Evolutionary conservation across 2,329 filamentous ascomycete genomes (phyloP), one percentile per base, ranked within the genome.

Genomic region (Verticillium alfalfae): DNA sequence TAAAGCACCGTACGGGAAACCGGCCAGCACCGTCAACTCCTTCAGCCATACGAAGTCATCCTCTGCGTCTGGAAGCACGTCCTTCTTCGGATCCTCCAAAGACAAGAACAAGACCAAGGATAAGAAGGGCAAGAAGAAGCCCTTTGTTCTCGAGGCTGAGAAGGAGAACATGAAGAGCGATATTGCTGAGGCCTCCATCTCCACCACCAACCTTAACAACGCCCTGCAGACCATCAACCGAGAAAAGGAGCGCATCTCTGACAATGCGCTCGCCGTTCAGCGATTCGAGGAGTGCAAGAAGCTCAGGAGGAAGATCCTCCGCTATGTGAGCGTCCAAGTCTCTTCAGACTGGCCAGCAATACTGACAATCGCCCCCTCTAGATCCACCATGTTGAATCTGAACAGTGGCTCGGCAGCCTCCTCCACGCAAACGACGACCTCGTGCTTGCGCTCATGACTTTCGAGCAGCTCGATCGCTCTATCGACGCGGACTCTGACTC

Each of bases 371-470:
- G 26, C 7, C 49, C 13, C 18, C 10, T 49, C 2, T 61, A 88
- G 86, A 97, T 98, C 65, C 92, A 98, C 71, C 84, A 93, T 58
- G 90, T 98, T 13, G 92, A 97, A 72, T 89, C 88, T 9, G 94
- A 98, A 70, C 88, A 98, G 70, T 97, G 91, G 82, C 88, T 99
- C 9, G 95, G 94, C 52, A 89, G 92, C 64, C 82, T 99, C 5
- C 87, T 99, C 18, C 92, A 95, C 70, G 93, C 94, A 66, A 98
- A 99, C 70, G 95, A 99, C 69, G 91, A 96, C 75, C 88, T 99
- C n/a, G 91, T 98, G 49, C 89, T 89, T 64, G 92, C 93, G 1
- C 82, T 99, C 62, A 97, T 96, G 86, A 91, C 93, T 0, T 99
- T 93, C 71, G 94, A 98, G 75, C 91, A 97, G 68, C 85, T 98